Evolutionary conservation across 805 yeast genomes (phyloP).

Genomic region (Cyberlindnera sargentensis): DNA sequence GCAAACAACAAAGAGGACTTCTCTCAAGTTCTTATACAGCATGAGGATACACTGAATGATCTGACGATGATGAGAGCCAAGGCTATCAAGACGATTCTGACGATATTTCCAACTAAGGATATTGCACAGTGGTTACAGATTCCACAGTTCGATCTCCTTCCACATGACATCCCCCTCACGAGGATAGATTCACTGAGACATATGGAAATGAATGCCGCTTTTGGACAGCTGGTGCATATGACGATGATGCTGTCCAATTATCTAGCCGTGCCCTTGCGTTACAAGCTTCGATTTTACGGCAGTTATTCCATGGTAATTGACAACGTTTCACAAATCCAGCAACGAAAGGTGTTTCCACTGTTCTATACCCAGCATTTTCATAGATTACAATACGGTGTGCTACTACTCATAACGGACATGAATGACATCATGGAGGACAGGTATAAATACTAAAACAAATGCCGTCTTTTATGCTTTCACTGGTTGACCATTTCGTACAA

Average conservation of each 20-base stretch:
- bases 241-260: conserved; percentile 26
- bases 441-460: conserved; percentile 6
- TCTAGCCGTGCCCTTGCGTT: conserved; percentile 30
- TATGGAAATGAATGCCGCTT: conserved; percentile 25
- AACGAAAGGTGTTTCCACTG: conserved; percentile 30
- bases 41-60: conserved; percentile 13
- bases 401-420: conserved; percentile 30
- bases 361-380: conserved; percentile 31
- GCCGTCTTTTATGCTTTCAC: conserved; percentile 2
- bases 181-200: conserved; percentile 9
- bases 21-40: conserved; percentile 6
- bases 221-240: conserved; percentile 31
- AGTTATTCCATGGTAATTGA: conserved; percentile 34
- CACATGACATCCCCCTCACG: conserved; percentile 11
- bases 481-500: conserved; percentile 24
- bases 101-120: conserved; percentile 28
- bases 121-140: conserved; percentile 15
- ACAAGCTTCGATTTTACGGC: conserved; percentile 33
- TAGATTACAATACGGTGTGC: conserved; percentile 33
- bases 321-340: conserved; percentile 27
- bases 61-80: conserved; percentile 12
- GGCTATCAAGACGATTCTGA: conserved; percentile 17
- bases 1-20: conserved; percentile 10
- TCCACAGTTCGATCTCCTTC: conserved; percentile 21
- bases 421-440: conserved; percentile 25